A percentile compares a stretch with the other conserved stretches of the same genome.
phyloP scores from a whole-genome alignment of 78 protist genomes.

The Dictyostelium intermedium region DNA sequence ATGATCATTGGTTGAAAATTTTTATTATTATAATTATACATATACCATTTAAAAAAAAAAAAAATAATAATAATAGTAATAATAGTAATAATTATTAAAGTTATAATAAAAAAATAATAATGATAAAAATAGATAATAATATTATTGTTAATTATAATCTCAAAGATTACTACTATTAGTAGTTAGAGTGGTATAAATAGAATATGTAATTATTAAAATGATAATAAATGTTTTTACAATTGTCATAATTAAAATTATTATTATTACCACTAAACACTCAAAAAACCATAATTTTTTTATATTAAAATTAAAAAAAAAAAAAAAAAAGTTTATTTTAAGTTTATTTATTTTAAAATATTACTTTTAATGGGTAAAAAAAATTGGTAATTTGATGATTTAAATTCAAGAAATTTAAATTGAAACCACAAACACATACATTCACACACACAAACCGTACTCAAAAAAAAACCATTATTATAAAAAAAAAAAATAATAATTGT shows the following conservation, averaged over 20 bases:
- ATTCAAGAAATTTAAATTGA: neutral
- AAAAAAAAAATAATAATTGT: too few relatives aligned
- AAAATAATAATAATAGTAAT: too few relatives aligned
- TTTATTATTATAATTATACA: too few relatives aligned
- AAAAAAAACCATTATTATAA: too few relatives aligned
- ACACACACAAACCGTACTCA: neutral
- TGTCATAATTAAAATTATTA: neutral
- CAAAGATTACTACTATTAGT: slow-evolving; percentile 6
- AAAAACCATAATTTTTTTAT: too few relatives aligned
- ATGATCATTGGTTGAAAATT: neutral
- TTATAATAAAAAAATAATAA: too few relatives aligned
- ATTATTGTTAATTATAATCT: neutral
- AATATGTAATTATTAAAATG: neutral
- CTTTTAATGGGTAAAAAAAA: neutral
- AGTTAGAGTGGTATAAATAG: neutral
- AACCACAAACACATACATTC: neutral
- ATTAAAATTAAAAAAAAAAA: neutral
- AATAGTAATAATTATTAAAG: too few relatives aligned
- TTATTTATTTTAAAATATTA: neutral
- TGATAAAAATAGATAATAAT: neutral
- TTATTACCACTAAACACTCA: neutral
- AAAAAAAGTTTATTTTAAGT: neutral
- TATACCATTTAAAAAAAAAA: neutral
- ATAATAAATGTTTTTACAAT: neutral
- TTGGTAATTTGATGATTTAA: neutral